phyloP scores from a whole-genome alignment of 108 stramenopile genomes.

The Fragilariopsis cylindrus region DNA sequence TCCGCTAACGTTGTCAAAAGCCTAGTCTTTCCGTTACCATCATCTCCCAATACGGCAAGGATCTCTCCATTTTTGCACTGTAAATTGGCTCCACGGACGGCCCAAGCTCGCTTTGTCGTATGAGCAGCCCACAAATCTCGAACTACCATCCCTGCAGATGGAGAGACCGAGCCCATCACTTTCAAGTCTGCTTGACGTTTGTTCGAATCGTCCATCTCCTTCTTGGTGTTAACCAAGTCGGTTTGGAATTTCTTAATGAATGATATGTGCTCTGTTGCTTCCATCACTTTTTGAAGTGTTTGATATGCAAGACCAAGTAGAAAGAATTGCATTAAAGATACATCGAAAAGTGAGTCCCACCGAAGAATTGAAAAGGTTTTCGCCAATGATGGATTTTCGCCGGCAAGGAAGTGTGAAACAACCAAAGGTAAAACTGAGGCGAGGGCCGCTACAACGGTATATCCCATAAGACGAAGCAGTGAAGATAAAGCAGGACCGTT shows the following conservation, averaged over 20 bases:
- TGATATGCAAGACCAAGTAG: conserved; percentile 41
- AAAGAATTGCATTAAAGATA: conserved; percentile 55
- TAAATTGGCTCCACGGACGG: conserved; percentile 77
- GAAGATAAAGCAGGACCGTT: conserved; percentile 23
- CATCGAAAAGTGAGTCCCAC: conserved; percentile 63
- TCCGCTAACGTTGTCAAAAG: conserved; percentile 82
- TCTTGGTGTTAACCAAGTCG: conserved; percentile 40
- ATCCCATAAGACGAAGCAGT: conserved; percentile 38
- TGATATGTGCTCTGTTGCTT: conserved; percentile 24
- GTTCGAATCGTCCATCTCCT: conserved; percentile 45
- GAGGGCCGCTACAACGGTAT: conserved; percentile 35
- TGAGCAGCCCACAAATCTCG: conserved; percentile 88
- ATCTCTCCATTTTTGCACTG: conserved; percentile 75
- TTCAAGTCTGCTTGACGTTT: conserved; percentile 24
- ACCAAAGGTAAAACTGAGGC: conserved; percentile 17
- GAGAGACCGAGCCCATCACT: conserved; percentile 60
- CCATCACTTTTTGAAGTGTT: conserved; percentile 41
- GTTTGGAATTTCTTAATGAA: conserved; percentile 46
- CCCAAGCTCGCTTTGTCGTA: conserved; percentile 72
- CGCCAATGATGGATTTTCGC: not conserved
- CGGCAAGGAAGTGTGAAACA: conserved; percentile 19
- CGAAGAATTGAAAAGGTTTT: conserved; percentile 12
- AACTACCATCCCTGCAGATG: conserved; percentile 67
- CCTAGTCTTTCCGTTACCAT: conserved; percentile 73
- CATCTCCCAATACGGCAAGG: conserved; percentile 71